Base-by-base conservation (phyloP, 371 early-diverging fungal genomes). In the Mucor ambiguus region DNA sequence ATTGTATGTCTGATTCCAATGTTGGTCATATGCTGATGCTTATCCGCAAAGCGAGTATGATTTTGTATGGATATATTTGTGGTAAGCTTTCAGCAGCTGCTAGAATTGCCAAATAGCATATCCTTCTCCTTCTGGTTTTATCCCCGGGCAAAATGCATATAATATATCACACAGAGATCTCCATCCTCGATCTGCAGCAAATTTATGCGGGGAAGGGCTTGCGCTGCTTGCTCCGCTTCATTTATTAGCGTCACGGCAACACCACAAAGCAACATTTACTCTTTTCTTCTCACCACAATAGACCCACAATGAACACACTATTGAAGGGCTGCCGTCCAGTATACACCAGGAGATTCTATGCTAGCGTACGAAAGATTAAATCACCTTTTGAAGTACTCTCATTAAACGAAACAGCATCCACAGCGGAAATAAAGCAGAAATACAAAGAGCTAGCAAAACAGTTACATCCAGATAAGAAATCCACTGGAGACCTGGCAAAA, bases 381-480 rank as follows among this genome's bases (percentile, higher is more conserved):
- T 60, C 73, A 37, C 79, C 80, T 7, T 83, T 69, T 63, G 74
- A 78, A 43, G 67, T 79, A 20, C 55, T 83, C 3, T 61, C 68
- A 16, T 41, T 83, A 9, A 68, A 63, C 2, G 57, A 46, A 20
- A 64, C 55, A 37, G 64, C 58, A 6, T 46, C 72, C 2, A 62
- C 58, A n/a, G 60, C 69, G n/a, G 75, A 71, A 24, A 71, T 83
- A 54, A 78, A 79, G 46, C 62, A 72, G 28, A 70, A 67, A 18
- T 83, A 83, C 41, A 75, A 77, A 43, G 72, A 78, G 52, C 60
- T 83, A 6, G 80, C 77, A 4, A 83, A 83, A 58, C 29, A 61
- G n/a, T 60, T 77, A 16, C 80, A 83, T 37, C 83, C 80, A 3
- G 83, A 83, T 59, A 65, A 58, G 26, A 67, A 49, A 41, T 44